A percentile compares a stretch with the other conserved stretches of the same genome.
Evolutionary conservation across 2,329 filamentous ascomycete species (phyloP).

Genomic region (Fusarium sambucinum): DNA sequence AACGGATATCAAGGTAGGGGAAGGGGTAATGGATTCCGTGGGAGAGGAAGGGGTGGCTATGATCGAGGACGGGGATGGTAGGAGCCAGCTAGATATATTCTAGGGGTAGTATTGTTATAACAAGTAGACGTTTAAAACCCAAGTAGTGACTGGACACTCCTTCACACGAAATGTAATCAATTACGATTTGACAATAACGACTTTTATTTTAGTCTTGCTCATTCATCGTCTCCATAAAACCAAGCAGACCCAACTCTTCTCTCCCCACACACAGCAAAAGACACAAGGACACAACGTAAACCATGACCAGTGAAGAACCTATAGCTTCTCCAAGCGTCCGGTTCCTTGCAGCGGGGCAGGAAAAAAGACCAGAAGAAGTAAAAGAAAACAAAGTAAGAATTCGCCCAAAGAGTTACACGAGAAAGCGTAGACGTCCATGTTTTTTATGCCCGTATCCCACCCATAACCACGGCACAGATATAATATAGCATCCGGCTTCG

Average conservation of each 20-base stretch:
- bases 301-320: conserved; percentile 22
- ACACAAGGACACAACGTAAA: conserved; percentile 28
- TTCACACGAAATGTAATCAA: not conserved
- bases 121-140: not conserved
- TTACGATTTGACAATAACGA: conserved; percentile 44
- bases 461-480: conserved; percentile 16
- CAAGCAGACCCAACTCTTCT: conserved; percentile 37
- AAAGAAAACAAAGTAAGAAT: conserved; percentile 34
- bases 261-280: conserved; percentile 24
- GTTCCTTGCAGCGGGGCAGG: conserved; percentile 11
- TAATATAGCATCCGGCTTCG: conserved; percentile 20
- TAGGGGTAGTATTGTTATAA: not conserved
- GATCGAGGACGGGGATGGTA: conserved; percentile 50
- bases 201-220: conserved; percentile 50
- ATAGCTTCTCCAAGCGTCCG: conserved; percentile 28
- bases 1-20: conserved; percentile 44
- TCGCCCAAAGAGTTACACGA: conserved; percentile 44
- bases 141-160: not conserved
- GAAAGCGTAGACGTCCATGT: conserved; percentile 42
- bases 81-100: not conserved
- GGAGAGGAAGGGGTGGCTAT: conserved; percentile 50
- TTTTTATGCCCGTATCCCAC: conserved; percentile 33
- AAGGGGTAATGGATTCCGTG: conserved; percentile 45
- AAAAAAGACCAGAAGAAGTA: conserved; percentile 28
- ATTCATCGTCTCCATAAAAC: conserved; percentile 49